Conservation (phyloP, 129 eudicot genomes). For the Pittosporum tobira region DNA sequence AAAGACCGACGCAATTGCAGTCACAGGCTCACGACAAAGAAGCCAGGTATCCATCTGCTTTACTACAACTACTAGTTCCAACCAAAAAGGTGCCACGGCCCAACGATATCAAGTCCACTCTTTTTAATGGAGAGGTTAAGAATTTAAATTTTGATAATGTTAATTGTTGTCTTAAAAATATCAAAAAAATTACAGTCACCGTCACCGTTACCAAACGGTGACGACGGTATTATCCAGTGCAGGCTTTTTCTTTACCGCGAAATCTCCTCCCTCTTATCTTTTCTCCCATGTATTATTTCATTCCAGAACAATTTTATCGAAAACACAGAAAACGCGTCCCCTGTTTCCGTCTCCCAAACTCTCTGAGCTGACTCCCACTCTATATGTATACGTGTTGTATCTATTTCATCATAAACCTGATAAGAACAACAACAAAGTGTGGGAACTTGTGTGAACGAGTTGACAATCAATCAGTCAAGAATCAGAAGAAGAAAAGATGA, state of each 20-base stretch:
- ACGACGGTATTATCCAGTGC: conserved; percentile 18
- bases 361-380: background rate
- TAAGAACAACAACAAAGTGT: background rate
- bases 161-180: too few relatives aligned
- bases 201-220: conserved; percentile 19
- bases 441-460: conserved; percentile 1
- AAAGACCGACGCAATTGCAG: too few relatives aligned
- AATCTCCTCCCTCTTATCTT: background rate
- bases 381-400: background rate
- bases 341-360: conserved; percentile 2
- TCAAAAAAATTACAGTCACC: too few relatives aligned
- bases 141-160: too few relatives aligned
- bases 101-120: too few relatives aligned
- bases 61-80: too few relatives aligned
- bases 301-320: background rate
- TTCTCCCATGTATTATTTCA: background rate
- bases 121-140: too few relatives aligned
- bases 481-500: conserved; percentile 26
- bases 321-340: conserved; percentile 9
- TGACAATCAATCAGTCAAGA: background rate
- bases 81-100: too few relatives aligned
- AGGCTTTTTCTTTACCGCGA: conserved; percentile 17
- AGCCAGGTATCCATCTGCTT: too few relatives aligned
- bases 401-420: background rate
- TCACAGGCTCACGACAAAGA: too few relatives aligned